Evolutionary conservation across 139 green algal genomes (phyloP).

Genomic region (Gonium pectorale): DNA sequence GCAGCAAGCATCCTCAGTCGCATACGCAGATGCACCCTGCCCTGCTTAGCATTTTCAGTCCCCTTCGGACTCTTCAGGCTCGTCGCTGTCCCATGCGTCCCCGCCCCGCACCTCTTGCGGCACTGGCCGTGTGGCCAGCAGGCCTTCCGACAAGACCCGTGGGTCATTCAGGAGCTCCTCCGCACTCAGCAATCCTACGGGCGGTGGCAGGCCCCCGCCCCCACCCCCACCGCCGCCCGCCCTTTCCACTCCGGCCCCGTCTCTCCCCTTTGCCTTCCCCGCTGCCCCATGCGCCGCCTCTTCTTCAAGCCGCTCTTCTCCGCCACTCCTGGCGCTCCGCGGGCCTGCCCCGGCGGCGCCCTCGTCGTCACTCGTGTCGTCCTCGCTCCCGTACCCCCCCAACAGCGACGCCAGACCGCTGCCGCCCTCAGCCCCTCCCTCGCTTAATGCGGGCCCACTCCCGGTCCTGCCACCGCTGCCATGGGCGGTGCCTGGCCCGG

Average conservation of each 20-base stretch:
- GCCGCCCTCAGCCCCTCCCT: not conserved
- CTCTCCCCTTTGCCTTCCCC: not conserved
- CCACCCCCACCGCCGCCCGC: not conserved
- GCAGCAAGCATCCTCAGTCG: too few species aligned
- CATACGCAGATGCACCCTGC: too few species aligned
- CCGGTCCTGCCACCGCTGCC: not conserved
- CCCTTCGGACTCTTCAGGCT: too few species aligned
- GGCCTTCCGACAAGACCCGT: not conserved
- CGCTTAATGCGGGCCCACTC: not conserved
- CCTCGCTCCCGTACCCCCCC: conserved; percentile 25
- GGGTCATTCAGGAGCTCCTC: conserved; percentile 15
- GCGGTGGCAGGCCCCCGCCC: not conserved
- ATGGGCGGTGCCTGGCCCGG: not conserved
- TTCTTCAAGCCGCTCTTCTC: too few species aligned
- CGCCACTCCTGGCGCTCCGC: too few species aligned
- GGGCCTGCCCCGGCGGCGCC: too few species aligned
- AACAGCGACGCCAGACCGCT: not conserved
- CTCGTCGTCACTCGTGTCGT: not conserved
- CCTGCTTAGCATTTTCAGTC: too few species aligned
- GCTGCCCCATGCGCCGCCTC: not conserved
- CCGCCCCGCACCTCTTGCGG: conserved; percentile 1
- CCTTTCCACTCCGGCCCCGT: not conserved
- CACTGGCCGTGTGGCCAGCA: not conserved
- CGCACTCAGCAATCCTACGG: not conserved
- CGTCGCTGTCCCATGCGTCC: conserved; percentile 22